These are phyloP conservation scores for Sarcodon aspratus DNA, from an alignment of 768 basidiomycete genomes.

Conservation along the genomic window DNA sequence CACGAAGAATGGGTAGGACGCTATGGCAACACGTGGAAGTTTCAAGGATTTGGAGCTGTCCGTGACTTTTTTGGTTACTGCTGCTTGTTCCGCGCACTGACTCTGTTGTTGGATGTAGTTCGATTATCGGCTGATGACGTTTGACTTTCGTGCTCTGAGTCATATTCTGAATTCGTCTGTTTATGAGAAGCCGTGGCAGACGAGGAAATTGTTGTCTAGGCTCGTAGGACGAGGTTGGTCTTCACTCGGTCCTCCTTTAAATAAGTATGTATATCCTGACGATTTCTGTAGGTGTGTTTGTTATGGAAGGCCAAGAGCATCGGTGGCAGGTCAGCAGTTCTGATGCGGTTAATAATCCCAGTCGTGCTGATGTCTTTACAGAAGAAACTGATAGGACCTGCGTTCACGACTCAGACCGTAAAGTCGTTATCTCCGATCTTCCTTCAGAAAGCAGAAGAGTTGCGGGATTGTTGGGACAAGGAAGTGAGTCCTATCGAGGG, in stretches of 20 bases:
- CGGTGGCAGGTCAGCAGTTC: background rate
- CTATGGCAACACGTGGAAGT: slow-evolving; percentile 40
- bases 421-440: slow-evolving; percentile 35
- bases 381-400: slow-evolving; percentile 38
- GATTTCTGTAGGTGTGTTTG: slow-evolving; percentile 17
- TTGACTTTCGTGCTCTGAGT: slow-evolving; percentile 35
- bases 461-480: slow-evolving; percentile 31
- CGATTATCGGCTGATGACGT: slow-evolving; percentile 42
- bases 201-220: slow-evolving; percentile 31
- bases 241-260: no score
- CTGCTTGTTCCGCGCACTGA: background rate
- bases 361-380: slow-evolving; percentile 5
- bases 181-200: slow-evolving; percentile 51
- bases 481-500: slow-evolving; percentile 10
- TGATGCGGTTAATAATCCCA: slow-evolving; percentile 4
- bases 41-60: slow-evolving; percentile 44
- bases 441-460: slow-evolving; percentile 38
- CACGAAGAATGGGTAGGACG: slow-evolving; percentile 31
- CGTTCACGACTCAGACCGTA: slow-evolving; percentile 34
- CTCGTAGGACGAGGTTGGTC: slow-evolving; percentile 30
- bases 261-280: no score
- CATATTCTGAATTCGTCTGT: slow-evolving; percentile 35
- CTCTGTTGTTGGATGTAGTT: background rate
- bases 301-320: slow-evolving; percentile 31
- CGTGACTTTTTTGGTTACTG: background rate